phyloP scores from a whole-genome alignment of 1,284 basidiomycete genomes.

The Pyrrhoderma lamaoense region DNA sequence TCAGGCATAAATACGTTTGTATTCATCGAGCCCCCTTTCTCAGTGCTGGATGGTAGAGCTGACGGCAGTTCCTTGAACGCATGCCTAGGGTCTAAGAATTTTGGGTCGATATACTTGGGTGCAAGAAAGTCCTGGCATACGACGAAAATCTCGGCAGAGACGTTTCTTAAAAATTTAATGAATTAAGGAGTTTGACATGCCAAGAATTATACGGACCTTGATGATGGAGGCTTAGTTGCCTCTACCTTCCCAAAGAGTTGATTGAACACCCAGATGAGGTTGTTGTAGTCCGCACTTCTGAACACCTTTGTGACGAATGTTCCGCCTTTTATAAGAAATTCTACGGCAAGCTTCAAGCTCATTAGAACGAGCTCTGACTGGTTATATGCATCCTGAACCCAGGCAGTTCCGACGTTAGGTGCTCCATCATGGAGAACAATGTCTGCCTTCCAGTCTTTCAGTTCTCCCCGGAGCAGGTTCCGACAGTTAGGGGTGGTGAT shows the following conservation, averaged over 20 bases:
- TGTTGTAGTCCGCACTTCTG: conserved; percentile 98
- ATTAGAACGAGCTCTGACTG: conserved; percentile 97
- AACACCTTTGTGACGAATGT: conserved; percentile 99
- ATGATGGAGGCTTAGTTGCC: conserved; percentile 98
- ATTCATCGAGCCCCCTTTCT: conserved; percentile 50
- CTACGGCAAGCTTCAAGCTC: conserved; percentile 93
- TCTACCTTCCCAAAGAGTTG: conserved; percentile 96
- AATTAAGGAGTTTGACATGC: conserved; percentile 2
- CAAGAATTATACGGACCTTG: conserved; percentile 51
- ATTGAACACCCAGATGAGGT: conserved; percentile 97
- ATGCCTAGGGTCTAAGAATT: conserved; percentile 95
- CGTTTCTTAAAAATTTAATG: conserved; percentile 58
- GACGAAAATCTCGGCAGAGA: conserved; percentile 99
- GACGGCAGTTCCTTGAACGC: conserved; percentile 90
- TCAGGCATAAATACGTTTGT: conserved; percentile 95
- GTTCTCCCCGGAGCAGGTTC: conserved; percentile 76
- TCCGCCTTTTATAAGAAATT: conserved; percentile 91
- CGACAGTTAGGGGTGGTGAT: conserved; percentile 94
- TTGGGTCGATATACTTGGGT: conserved; percentile 94
- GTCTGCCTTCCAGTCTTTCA: conserved; percentile 99
- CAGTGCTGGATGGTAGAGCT: conserved; percentile 38
- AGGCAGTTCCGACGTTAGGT: conserved; percentile 98
- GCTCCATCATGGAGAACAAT: conserved; percentile 99
- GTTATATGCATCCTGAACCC: conserved; percentile 98
- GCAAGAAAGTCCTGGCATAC: conserved; percentile 95